Percentiles rank a stretch among this genome's conserved stretches.
These are phyloP conservation scores for Gossypium davidsonii DNA, from an alignment of 441 rosid species.

Conservation along the genomic window DNA sequence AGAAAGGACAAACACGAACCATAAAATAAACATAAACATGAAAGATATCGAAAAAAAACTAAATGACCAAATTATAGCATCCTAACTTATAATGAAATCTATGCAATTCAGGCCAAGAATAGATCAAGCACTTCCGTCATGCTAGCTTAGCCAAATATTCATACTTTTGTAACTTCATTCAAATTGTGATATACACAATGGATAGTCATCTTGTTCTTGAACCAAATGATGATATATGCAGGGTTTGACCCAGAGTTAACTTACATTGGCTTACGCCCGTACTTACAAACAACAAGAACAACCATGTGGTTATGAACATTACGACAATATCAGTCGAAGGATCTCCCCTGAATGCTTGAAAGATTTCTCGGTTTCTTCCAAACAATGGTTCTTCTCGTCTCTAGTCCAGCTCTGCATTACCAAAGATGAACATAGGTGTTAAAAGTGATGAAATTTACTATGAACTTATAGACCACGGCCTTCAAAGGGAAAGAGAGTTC, in stretches of 20 bases:
- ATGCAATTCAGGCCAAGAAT: neutral
- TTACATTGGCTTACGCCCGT: conserved; percentile 25
- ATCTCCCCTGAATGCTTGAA: conserved; percentile 82
- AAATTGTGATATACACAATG: neutral
- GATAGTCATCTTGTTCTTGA: neutral
- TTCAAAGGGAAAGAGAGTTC: neutral
- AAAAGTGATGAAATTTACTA: neutral
- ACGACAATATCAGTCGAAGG: conserved; percentile 72
- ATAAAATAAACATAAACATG: neutral
- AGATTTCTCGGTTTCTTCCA: conserved; percentile 91
- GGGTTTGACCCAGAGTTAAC: neutral
- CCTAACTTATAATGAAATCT: neutral
- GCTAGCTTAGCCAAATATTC: neutral
- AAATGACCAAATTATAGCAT: no score
- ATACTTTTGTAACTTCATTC: neutral
- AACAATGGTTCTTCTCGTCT: conserved; percentile 82
- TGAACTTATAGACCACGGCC: neutral
- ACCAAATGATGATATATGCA: neutral
- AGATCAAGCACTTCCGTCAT: conserved; percentile 1
- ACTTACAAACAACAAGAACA: neutral
- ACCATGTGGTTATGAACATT: conserved; percentile 18
- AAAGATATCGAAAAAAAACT: neutral
- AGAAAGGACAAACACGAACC: no score
- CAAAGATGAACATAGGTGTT: neutral
- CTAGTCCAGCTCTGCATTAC: conserved; percentile 68